Conservation (phyloP, 2,329 filamentous ascomycete species). For the Fusarium musae region DNA sequence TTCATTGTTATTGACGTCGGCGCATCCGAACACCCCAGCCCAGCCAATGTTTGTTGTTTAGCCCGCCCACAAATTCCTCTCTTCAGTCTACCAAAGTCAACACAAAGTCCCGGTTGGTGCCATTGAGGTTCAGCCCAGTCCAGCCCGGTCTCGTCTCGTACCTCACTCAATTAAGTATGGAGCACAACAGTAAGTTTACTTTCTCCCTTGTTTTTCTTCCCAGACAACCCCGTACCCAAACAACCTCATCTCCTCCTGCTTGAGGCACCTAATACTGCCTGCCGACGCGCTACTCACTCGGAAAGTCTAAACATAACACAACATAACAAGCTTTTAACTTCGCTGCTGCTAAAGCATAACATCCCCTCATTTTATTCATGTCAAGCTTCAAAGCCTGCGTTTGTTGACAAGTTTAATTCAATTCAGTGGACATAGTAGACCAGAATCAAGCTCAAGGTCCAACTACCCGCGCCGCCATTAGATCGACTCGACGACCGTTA, state of each 20-base stretch:
- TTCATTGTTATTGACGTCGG: conserved; percentile 43
- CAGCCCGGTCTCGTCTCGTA: conserved; percentile 12
- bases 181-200: conserved; percentile 51
- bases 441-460: conserved; percentile 44
- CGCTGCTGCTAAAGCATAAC: not conserved
- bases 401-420: conserved; percentile 30
- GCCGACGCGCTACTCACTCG: not conserved
- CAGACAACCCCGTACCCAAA: conserved; percentile 15
- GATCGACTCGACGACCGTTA: conserved; percentile 62
- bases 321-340: conserved; percentile 6
- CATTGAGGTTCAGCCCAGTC: not conserved
- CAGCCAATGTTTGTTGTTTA: conserved; percentile 56
- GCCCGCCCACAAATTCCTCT: conserved; percentile 43
- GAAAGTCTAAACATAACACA: not conserved
- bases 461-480: conserved; percentile 48
- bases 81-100: conserved; percentile 41
- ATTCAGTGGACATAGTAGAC: conserved; percentile 42
- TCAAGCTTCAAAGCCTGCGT: conserved; percentile 2
- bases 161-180: conserved; percentile 46
- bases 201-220: conserved; percentile 31
- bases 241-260: conserved; percentile 11
- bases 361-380: conserved; percentile 3
- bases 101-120: conserved; percentile 32
- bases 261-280: not conserved
- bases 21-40: conserved; percentile 46